Percentiles rank a stretch among this genome's conserved stretches.
Conservation (phyloP, 805 yeast species). For the Lachancea nothofagi region DNA sequence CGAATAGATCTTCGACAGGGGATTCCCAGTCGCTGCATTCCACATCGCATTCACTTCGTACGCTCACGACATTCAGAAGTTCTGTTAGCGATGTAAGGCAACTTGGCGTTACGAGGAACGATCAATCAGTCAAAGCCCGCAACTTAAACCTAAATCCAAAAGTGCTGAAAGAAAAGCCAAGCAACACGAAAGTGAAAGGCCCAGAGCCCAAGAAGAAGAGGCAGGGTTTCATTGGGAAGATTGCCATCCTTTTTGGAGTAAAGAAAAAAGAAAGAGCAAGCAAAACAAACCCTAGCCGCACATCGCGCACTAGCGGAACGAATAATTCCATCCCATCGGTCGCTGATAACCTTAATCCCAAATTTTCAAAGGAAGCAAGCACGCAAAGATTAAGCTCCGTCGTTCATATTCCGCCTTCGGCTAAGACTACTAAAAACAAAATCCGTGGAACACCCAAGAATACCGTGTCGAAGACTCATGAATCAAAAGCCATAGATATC, state of each 20-base stretch:
- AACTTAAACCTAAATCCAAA: not conserved
- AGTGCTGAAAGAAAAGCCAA: not conserved
- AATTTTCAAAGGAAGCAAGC: no score
- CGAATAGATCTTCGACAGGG: not conserved
- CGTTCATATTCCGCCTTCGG: constrained; percentile 1
- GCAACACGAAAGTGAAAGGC: not conserved
- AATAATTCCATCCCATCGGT: no score
- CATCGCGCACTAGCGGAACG: not conserved
- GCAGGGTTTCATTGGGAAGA: not conserved
- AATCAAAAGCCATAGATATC: no score
- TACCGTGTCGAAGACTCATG: no score
- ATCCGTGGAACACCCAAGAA: no score
- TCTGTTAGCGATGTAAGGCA: constrained; percentile 24
- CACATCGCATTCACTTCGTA: constrained; percentile 26
- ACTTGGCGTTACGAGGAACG: not conserved
- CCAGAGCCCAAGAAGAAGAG: not conserved
- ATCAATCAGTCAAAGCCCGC: not conserved
- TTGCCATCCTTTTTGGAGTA: constrained; percentile 1
- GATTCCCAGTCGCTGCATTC: constrained; percentile 9
- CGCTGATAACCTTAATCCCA: no score
- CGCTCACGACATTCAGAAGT: constrained; percentile 32
- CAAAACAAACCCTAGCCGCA: not conserved
- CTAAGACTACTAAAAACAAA: constrained; percentile 10
- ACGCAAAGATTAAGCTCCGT: constrained; percentile 1
- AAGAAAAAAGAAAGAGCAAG: constrained; percentile 1